Percentiles rank a stretch among this genome's conserved stretches.
Conservation (phyloP, 2,329 filamentous ascomycete species). For the Trichoderma gracile region DNA sequence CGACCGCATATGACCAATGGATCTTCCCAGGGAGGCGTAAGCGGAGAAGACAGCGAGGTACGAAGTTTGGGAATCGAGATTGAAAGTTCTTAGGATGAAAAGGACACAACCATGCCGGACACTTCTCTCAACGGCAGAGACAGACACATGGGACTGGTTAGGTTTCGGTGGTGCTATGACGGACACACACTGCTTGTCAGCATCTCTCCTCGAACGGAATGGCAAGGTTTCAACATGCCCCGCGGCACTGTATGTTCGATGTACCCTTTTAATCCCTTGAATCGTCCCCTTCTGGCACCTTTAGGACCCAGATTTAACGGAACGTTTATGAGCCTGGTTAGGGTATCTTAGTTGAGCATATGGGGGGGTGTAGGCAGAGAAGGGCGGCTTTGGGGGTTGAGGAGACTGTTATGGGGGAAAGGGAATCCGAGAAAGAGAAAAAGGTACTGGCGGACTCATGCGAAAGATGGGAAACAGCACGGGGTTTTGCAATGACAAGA, state of each 20-base stretch:
- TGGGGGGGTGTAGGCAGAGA: slow-evolving; percentile 17
- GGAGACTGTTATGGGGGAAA: slow-evolving; percentile 18
- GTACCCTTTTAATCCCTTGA: background rate
- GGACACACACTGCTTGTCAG: slow-evolving; percentile 13
- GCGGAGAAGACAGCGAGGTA: slow-evolving; percentile 3
- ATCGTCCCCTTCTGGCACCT: background rate
- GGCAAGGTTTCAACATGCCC: slow-evolving; percentile 15
- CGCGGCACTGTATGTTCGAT: slow-evolving; percentile 4
- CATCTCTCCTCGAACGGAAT: slow-evolving; percentile 15
- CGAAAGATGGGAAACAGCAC: slow-evolving; percentile 24
- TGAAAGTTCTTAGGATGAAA: slow-evolving; percentile 2
- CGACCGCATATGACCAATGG: background rate
- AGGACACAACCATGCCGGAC: background rate
- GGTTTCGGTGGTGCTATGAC: slow-evolving; percentile 18
- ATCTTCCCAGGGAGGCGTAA: slow-evolving; percentile 1
- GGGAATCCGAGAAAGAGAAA: slow-evolving; percentile 4
- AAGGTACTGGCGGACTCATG: slow-evolving; percentile 18
- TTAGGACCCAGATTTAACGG: background rate
- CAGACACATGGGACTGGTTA: slow-evolving; percentile 13
- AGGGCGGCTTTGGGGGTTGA: background rate
- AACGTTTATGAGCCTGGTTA: slow-evolving; percentile 15
- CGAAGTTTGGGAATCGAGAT: slow-evolving; percentile 9
- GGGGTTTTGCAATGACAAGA: slow-evolving; percentile 12
- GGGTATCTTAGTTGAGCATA: slow-evolving; percentile 5
- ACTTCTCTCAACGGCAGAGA: slow-evolving; percentile 6